Percentiles rank a stretch among this genome's conserved stretches.
Conservation (phyloP, 805 yeast species). For the Jamesozyma gamospora region DNA sequence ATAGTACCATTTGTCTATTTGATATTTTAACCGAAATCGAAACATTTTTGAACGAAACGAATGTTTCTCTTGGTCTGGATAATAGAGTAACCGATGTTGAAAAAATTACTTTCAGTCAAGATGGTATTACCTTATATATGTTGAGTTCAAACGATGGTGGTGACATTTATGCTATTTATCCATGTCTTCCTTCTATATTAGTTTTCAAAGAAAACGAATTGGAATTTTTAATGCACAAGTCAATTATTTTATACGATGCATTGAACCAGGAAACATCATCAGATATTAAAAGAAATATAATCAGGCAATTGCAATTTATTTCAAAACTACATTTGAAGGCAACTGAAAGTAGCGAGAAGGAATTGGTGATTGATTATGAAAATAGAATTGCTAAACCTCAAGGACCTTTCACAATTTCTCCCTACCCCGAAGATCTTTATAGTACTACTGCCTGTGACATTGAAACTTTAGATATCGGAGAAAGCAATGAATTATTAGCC, state of each 20-base stretch:
- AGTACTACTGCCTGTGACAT: slow-evolving; percentile 35
- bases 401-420: slow-evolving; percentile 47
- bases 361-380: slow-evolving; percentile 14
- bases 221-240: slow-evolving; percentile 21
- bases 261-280: slow-evolving; percentile 9
- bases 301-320: slow-evolving; percentile 32
- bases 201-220: slow-evolving; percentile 20
- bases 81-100: slow-evolving; percentile 14
- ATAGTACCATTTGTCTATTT: slow-evolving; percentile 18
- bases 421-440: slow-evolving; percentile 48
- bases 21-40: slow-evolving; percentile 8
- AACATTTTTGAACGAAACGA: slow-evolving; percentile 4
- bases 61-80: slow-evolving; percentile 17
- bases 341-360: slow-evolving; percentile 2
- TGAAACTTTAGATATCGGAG: slow-evolving; percentile 18
- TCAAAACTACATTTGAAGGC: slow-evolving; percentile 26
- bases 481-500: slow-evolving; percentile 18
- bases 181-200: slow-evolving; percentile 43
- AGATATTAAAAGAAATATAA: slow-evolving; percentile 16
- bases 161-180: slow-evolving; percentile 51
- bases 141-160: slow-evolving; percentile 39
- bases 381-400: slow-evolving; percentile 23
- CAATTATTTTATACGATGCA: slow-evolving; percentile 18
- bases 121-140: slow-evolving; percentile 44
- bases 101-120: slow-evolving; percentile 25